phyloP scores from a whole-genome alignment of 306 rosid species.

The Inga leiocalycina region DNA sequence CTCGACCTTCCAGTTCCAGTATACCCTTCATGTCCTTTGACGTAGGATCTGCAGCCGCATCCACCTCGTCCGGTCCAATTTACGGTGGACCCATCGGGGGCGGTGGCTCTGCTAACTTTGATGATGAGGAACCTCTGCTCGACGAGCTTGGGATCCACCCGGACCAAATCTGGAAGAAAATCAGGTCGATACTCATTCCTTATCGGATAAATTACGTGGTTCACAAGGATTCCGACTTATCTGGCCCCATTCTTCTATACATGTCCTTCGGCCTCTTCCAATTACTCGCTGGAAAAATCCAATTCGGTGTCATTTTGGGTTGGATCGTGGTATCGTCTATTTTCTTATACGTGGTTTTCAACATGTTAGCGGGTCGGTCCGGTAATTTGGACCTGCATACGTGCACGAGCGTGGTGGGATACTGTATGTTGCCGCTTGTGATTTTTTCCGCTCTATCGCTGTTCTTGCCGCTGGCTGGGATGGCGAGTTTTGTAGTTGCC shows the following conservation, averaged over 20 bases:
- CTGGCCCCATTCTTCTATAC: conserved; percentile 18
- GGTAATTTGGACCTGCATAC: conserved; percentile 23
- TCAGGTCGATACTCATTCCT: conserved; percentile 4
- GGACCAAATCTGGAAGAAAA: conserved; percentile 16
- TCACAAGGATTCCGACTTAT: conserved; percentile 18
- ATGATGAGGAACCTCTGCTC: conserved; percentile 12
- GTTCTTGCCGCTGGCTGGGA: conserved; percentile 13
- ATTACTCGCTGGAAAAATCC: conserved; percentile 22
- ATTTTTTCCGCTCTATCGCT: conserved; percentile 17
- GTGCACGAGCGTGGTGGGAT: conserved; percentile 22
- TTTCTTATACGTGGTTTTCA: conserved; percentile 20
- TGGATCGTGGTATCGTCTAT: conserved; percentile 19
- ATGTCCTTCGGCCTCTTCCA: conserved; percentile 13
- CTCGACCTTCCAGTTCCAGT: conserved; percentile 7
- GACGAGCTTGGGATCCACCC: conserved; percentile 25
- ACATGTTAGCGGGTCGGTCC: conserved; percentile 22
- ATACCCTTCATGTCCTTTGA: conserved; percentile 24
- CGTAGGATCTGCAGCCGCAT: not conserved
- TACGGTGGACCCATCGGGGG: conserved; percentile 12
- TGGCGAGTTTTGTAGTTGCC: not conserved
- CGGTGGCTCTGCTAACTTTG: conserved; percentile 4
- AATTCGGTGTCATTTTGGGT: conserved; percentile 21
- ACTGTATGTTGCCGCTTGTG: conserved; percentile 20
- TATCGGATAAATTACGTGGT: conserved; percentile 8
- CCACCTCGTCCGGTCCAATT: conserved; percentile 10